Percentiles rank a stretch among this genome's conserved stretches.
Evolutionary conservation across 2,329 filamentous ascomycete genomes (phyloP).

Genomic region (Exophiala spinifera): DNA sequence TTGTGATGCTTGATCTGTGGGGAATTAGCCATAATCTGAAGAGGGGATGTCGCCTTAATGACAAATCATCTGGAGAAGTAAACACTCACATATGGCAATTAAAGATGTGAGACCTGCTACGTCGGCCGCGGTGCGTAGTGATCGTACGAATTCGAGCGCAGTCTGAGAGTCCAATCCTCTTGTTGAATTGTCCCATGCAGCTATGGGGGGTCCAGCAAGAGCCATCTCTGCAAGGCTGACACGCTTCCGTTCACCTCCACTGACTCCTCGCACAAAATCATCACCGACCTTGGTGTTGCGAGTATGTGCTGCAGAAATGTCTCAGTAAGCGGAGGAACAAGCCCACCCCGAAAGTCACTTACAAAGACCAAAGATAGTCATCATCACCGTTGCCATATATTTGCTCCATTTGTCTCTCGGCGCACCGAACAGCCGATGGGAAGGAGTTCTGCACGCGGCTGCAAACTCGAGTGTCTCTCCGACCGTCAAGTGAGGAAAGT

Average conservation of each 20-base stretch:
- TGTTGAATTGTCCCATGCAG: slow-evolving; percentile 53
- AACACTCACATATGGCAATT: slow-evolving; percentile 49
- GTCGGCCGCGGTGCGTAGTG: slow-evolving; percentile 50
- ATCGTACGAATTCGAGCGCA: slow-evolving; percentile 56
- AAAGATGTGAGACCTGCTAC: slow-evolving; percentile 50
- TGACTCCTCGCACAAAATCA: slow-evolving; percentile 64
- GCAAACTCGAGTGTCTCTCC: slow-evolving; percentile 55
- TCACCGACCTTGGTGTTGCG: slow-evolving; percentile 66
- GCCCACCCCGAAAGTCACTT: slow-evolving; percentile 38
- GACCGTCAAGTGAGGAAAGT: slow-evolving; percentile 71
- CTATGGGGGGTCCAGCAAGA: slow-evolving; percentile 41
- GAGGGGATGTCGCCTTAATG: too few relatives aligned
- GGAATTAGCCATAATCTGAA: neutral
- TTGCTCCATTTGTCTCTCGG: slow-evolving; percentile 17
- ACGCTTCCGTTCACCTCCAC: slow-evolving; percentile 66
- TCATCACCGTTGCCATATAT: slow-evolving; percentile 37
- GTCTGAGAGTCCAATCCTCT: slow-evolving; percentile 55
- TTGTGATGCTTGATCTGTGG: slow-evolving; percentile 47
- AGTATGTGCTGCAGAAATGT: slow-evolving; percentile 59
- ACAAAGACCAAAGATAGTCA: slow-evolving; percentile 62
- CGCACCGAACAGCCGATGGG: slow-evolving; percentile 30
- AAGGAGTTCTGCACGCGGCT: slow-evolving; percentile 51
- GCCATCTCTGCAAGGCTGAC: slow-evolving; percentile 64
- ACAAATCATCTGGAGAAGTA: neutral
- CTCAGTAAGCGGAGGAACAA: too few relatives aligned